Evolutionary conservation across 768 basidiomycete species (phyloP).

Genomic region (Lentinula guzmanii): DNA sequence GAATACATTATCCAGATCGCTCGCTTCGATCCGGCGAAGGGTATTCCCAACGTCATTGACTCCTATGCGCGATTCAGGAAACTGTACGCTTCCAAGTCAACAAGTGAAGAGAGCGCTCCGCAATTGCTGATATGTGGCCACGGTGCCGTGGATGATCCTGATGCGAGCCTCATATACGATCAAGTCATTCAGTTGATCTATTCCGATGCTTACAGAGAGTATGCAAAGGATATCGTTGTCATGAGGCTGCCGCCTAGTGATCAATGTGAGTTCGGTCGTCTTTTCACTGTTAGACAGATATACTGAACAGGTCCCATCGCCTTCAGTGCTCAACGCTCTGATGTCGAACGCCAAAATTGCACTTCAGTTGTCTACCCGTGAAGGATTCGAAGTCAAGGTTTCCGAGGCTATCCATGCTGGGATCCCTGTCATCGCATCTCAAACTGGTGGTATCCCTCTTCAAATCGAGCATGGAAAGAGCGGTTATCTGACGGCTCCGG

Average conservation of each 20-base stretch:
- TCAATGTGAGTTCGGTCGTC: constrained; percentile 46
- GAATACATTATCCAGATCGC: constrained; percentile 90
- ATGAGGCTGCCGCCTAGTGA: constrained; percentile 82
- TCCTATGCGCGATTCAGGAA: constrained; percentile 82
- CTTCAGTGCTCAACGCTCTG: constrained; percentile 75
- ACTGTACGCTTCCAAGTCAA: constrained; percentile 42
- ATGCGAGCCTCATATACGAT: constrained; percentile 89
- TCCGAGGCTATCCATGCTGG: constrained; percentile 92
- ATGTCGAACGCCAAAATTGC: constrained; percentile 88
- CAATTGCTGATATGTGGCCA: constrained; percentile 85
- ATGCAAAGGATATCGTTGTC: constrained; percentile 62
- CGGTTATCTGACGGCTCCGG: constrained; percentile 76
- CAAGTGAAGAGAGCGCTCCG: constrained; percentile 51
- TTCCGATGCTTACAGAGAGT: constrained; percentile 44
- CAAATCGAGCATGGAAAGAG: constrained; percentile 86
- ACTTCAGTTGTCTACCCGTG: constrained; percentile 86
- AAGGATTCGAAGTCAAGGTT: constrained; percentile 97
- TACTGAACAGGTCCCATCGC: not conserved
- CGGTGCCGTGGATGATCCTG: constrained; percentile 91
- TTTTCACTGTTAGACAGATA: not conserved
- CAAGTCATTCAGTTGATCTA: constrained; percentile 59
- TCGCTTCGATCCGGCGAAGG: constrained; percentile 74
- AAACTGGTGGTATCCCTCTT: constrained; percentile 91
- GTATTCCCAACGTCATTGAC: constrained; percentile 80
- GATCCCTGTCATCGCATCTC: constrained; percentile 77